Percentiles rank a stretch among this genome's conserved stretches.
These are phyloP conservation scores for Wickerhamiella dianesei DNA, from an alignment of 805 yeast genomes.

Conservation along the genomic window DNA sequence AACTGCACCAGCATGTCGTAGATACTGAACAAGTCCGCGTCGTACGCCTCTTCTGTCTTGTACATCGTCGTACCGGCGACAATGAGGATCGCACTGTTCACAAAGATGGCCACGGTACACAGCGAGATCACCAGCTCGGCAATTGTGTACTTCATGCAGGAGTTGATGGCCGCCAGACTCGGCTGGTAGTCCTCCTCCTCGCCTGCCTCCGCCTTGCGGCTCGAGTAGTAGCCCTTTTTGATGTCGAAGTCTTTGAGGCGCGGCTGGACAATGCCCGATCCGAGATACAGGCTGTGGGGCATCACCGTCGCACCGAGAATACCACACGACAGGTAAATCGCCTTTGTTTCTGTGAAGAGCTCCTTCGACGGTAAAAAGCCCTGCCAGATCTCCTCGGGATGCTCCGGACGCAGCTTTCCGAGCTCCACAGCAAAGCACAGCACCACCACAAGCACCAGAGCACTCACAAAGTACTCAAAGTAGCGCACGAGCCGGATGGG, in stretches of 20 bases:
- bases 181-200: constrained; percentile 39
- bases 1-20: constrained; percentile 56
- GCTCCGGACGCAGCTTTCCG: constrained; percentile 33
- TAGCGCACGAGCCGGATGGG: constrained; percentile 59
- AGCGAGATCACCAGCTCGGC: constrained; percentile 72
- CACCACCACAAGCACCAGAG: constrained; percentile 60
- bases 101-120: constrained; percentile 82
- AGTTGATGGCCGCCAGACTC: constrained; percentile 63
- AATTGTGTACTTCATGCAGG: constrained; percentile 66
- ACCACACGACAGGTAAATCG: constrained; percentile 65
- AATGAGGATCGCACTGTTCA: constrained; percentile 75
- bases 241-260: constrained; percentile 63
- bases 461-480: constrained; percentile 63
- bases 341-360: constrained; percentile 40
- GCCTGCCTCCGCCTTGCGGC: constrained; percentile 10
- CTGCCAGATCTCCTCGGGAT: constrained; percentile 37
- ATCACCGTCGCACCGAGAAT: constrained; percentile 88
- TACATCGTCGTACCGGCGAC: constrained; percentile 82
- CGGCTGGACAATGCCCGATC: constrained; percentile 79
- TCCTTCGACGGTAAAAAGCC: constrained; percentile 65
- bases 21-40: constrained; percentile 73
- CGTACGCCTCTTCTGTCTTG: constrained; percentile 47
- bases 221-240: constrained; percentile 29
- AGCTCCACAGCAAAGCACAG: constrained; percentile 62
- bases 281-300: constrained; percentile 82